Conservation (phyloP, 2,329 filamentous ascomycete genomes). For the Hymenoscyphus repandus region DNA sequence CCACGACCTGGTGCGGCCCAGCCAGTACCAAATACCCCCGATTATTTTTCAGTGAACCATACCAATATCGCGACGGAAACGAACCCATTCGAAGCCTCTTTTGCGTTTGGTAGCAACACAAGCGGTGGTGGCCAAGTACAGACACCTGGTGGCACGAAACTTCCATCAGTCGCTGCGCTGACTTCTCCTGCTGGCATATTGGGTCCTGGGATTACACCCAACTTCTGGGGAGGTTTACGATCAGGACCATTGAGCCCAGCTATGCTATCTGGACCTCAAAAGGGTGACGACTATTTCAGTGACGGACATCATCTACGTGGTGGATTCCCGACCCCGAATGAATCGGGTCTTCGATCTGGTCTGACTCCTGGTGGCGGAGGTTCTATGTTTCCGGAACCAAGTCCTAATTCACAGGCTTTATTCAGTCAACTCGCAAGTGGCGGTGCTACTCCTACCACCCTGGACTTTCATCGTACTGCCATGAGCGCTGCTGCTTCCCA, state of each 20-base stretch:
- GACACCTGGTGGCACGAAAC: conserved; percentile 75
- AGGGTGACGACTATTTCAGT: conserved; percentile 74
- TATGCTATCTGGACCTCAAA: conserved; percentile 81
- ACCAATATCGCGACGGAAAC: conserved; percentile 68
- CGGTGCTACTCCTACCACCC: conserved; percentile 79
- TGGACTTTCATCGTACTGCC: conserved; percentile 93
- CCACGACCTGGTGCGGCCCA: conserved; percentile 50
- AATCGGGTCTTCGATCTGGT: conserved; percentile 86
- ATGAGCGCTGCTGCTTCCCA: conserved; percentile 72
- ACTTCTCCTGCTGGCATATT: conserved; percentile 83
- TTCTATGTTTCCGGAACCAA: conserved; percentile 93
- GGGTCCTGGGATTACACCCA: conserved; percentile 66
- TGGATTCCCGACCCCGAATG: conserved; percentile 91
- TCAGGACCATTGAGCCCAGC: conserved; percentile 93
- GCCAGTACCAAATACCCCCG: conserved; percentile 51
- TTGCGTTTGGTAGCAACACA: conserved; percentile 50
- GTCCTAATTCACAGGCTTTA: conserved; percentile 78
- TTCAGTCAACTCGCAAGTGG: conserved; percentile 70
- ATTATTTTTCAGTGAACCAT: conserved; percentile 63
- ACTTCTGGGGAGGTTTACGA: conserved; percentile 80
- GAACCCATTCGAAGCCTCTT: conserved; percentile 96
- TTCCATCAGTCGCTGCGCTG: conserved; percentile 84
- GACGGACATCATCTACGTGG: conserved; percentile 73
- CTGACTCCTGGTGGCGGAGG: conserved; percentile 91
- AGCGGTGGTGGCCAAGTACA: conserved; percentile 43